phyloP scores from a whole-genome alignment of 1,284 basidiomycete species.

The Trametes hirsuta region DNA sequence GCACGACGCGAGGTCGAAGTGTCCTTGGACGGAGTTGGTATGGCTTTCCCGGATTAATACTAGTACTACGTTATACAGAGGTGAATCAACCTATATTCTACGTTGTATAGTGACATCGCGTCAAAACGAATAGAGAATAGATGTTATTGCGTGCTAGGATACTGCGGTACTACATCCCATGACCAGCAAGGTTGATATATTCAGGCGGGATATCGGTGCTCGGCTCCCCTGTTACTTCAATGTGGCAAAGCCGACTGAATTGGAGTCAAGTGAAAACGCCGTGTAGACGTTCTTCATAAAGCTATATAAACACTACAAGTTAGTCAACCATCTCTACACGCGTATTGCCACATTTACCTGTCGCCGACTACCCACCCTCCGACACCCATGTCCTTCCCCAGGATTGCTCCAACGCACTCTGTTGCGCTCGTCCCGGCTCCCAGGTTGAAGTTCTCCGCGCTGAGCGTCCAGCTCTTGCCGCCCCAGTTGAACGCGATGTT shows the following conservation, averaged over 20 bases:
- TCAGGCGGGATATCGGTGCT: too few species aligned
- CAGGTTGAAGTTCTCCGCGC: slow-evolving; percentile 33
- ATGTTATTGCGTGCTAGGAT: too few species aligned
- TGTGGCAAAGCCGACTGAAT: slow-evolving; percentile 16
- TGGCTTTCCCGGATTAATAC: not conserved
- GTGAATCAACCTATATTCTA: not conserved
- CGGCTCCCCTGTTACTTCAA: too few species aligned
- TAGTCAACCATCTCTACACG: too few species aligned
- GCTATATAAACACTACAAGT: not conserved
- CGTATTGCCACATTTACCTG: slow-evolving; percentile 12
- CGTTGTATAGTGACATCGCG: too few species aligned
- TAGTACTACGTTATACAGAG: not conserved
- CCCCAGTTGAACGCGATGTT: slow-evolving; percentile 37
- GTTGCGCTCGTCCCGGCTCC: slow-evolving; percentile 20
- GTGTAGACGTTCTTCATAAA: slow-evolving; percentile 29
- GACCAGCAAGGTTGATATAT: too few species aligned
- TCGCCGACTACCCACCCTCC: slow-evolving; percentile 35
- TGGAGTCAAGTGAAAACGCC: slow-evolving; percentile 15
- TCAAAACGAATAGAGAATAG: too few species aligned
- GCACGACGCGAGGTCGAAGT: not conserved
- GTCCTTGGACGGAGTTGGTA: not conserved
- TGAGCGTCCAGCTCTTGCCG: slow-evolving; percentile 34
- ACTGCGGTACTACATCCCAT: too few species aligned
- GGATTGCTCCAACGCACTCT: slow-evolving; percentile 33
- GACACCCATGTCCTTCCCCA: slow-evolving; percentile 26